Conservation (phyloP, 2,329 filamentous ascomycete species). For the Trichocomaceae sp. region DNA sequence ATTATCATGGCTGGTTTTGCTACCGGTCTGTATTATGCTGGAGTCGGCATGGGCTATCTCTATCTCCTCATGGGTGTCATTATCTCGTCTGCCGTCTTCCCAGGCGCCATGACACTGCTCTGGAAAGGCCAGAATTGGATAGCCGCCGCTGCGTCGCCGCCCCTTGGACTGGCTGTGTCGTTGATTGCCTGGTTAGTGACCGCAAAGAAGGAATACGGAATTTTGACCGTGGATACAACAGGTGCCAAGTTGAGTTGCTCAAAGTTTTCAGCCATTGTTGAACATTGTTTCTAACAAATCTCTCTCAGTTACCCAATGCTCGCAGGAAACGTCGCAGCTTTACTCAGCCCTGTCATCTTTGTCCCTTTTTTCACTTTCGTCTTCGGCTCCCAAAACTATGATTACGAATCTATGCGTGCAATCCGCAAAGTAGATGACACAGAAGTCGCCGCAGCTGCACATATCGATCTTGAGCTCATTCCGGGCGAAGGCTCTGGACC, state of each 20-base stretch:
- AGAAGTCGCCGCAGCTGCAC: conserved; percentile 58
- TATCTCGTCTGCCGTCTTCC: conserved; percentile 77
- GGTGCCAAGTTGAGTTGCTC: conserved; percentile 60
- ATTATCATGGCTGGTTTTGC: conserved; percentile 71
- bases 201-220: conserved; percentile 61
- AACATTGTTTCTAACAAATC: not conserved
- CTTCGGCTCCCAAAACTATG: conserved; percentile 69
- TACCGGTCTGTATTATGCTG: conserved; percentile 65
- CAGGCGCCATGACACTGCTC: conserved; percentile 69
- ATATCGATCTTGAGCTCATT: conserved; percentile 60
- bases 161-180: conserved; percentile 61
- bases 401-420: conserved; percentile 74
- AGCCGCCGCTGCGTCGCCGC: conserved; percentile 63
- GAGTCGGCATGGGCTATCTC: conserved; percentile 80
- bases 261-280: no score
- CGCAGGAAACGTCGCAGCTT: conserved; percentile 74
- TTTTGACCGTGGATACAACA: conserved; percentile 64
- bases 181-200: conserved; percentile 74
- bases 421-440: conserved; percentile 75
- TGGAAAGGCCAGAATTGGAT: conserved; percentile 75
- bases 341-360: conserved; percentile 69
- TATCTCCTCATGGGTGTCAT: conserved; percentile 90
- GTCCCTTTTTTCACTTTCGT: conserved; percentile 66
- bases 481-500: conserved; percentile 42
- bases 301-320: conserved; percentile 64